Base-by-base conservation (phyloP, 2,329 filamentous ascomycete genomes). In the Penicillium decumbens region DNA sequence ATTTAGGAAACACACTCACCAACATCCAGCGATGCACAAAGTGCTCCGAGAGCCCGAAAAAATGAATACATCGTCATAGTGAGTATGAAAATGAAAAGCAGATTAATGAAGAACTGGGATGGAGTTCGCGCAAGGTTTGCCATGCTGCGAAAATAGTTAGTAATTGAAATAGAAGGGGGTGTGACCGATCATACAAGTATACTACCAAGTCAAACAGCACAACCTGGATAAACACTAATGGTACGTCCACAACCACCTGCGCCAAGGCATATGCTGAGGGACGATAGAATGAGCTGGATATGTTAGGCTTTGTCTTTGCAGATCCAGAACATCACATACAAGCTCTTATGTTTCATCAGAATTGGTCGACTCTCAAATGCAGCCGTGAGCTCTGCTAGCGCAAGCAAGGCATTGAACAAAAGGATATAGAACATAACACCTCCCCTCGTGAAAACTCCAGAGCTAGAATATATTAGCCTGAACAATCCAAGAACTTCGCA, bases 341-440 rank as follows among this genome's bases (percentile, higher is more conserved):
- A 87, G 23, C 77, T 81, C 61, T 86, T 86, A 66, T 88, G 84
- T 64, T 87, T 87, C 45, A 85, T 69, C 33, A 88, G 67, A 48
- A 88, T 85, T 0, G 83, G 83, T 39, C 83, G 79, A 20, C 77
- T 78, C 41, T 76, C 69, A 55, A 87, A 88, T 0, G 82, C 77
- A 1, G 81, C 68, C 0, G 82, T 81, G 35, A 83, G 72, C 59
- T 86, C 81, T 4, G 79, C 78, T 41, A 85, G 64, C 3, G 82
- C 80, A 28, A 84, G 72, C 7, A 85, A 69, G 9, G 81, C 75
- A 56, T 85, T 84, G 70, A 84, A 84, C 1, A 85, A 69, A 1
- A 85, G 66, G 49, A 82, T 75, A 59, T 81, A 81, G 65, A 85
- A 85, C 56, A 85, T 72, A 1, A 80, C 77, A 65, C 80, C 81